phyloP scores from a whole-genome alignment of 352 stramenopile species.

The Globisporangium spiculum region DNA sequence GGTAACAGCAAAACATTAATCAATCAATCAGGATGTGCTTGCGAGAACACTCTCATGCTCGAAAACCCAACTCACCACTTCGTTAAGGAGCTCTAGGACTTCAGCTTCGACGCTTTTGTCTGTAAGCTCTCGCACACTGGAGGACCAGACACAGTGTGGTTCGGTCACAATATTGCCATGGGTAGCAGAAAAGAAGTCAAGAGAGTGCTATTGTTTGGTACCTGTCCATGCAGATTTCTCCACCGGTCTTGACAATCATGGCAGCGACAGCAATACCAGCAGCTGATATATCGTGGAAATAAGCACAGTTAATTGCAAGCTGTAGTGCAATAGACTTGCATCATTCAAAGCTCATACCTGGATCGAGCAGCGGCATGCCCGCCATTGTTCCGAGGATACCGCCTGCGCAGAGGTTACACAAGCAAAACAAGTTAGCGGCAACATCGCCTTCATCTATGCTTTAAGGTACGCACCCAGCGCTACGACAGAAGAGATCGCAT shows the following conservation, averaged over 20 bases:
- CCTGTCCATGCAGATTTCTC: constrained; percentile 81
- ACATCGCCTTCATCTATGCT: neutral
- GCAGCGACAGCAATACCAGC: constrained; percentile 80
- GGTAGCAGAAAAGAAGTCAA: too few relatives aligned
- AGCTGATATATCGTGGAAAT: constrained; percentile 27
- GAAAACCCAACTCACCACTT: constrained; percentile 44
- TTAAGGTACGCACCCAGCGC: constrained; percentile 42
- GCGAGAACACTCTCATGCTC: neutral
- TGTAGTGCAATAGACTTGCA: neutral
- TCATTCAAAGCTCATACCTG: constrained; percentile 29
- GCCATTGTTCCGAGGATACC: constrained; percentile 74
- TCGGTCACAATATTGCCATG: neutral
- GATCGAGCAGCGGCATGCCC: constrained; percentile 68
- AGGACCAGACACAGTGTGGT: neutral
- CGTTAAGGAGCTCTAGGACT: constrained; percentile 67
- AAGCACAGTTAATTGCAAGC: neutral
- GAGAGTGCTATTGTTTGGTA: constrained; percentile 11
- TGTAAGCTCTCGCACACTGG: constrained; percentile 77
- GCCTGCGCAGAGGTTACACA: constrained; percentile 19
- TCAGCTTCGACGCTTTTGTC: constrained; percentile 84
- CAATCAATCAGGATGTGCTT: neutral
- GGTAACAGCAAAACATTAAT: neutral
- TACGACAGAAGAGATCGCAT: constrained; percentile 89
- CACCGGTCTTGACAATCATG: constrained; percentile 89
- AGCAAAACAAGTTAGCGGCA: neutral